A percentile compares a stretch with the other conserved stretches of the same genome.
phyloP scores from a whole-genome alignment of 306 rosid species.

The Ziziphus jujuba region DNA sequence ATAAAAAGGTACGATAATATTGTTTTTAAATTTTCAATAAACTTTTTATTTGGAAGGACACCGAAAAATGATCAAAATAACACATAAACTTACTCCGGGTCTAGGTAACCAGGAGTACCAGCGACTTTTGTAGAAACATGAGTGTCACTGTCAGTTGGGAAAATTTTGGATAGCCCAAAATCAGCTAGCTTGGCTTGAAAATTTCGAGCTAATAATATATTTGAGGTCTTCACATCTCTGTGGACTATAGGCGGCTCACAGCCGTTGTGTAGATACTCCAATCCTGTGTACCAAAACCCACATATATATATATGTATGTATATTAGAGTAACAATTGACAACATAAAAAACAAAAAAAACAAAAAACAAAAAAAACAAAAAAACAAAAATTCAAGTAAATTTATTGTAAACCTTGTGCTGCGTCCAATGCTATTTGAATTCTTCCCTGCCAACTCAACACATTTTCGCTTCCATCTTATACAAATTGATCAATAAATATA shows the following conservation, averaged over 20 bases:
- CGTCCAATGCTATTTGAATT: slow-evolving; percentile 38
- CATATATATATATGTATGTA: no score
- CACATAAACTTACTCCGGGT: neutral
- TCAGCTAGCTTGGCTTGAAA: slow-evolving; percentile 19
- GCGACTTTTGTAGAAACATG: neutral
- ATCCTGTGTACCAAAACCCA: no score
- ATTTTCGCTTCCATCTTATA: neutral
- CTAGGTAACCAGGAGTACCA: neutral
- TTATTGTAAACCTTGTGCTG: slow-evolving; percentile 43
- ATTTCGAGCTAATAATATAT: no score
- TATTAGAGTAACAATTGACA: no score
- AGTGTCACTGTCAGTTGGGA: neutral
- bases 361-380: neutral
- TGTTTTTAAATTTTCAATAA: no score
- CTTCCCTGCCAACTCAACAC: slow-evolving; percentile 36
- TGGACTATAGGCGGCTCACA: no score
- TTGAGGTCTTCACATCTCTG: no score
- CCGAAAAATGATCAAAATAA: no score
- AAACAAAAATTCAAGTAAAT: neutral
- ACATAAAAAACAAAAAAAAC: neutral
- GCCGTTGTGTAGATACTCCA: no score
- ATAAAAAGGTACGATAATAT: no score
- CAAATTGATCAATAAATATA: neutral
- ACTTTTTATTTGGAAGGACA: no score
- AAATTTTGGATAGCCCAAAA: slow-evolving; percentile 19